A percentile compares a stretch with the other conserved stretches of the same genome.
Evolutionary conservation across 192 early-diverging fungal species (phyloP).

Genomic region (Allomyces macrogynus): DNA sequence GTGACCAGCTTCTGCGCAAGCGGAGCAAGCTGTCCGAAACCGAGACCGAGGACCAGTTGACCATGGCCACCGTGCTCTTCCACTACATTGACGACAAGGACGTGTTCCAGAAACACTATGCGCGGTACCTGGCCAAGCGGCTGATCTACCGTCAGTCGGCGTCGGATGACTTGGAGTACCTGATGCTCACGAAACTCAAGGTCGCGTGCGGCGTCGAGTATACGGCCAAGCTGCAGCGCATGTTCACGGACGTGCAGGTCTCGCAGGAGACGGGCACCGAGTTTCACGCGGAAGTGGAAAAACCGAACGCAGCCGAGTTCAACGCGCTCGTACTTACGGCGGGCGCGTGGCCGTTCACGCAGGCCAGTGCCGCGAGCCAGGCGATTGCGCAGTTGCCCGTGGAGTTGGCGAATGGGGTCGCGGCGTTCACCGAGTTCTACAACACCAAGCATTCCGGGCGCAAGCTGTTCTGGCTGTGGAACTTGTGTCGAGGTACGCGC

Average conservation of each 20-base stretch:
- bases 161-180: constrained; percentile 59
- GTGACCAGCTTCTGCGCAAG: constrained; percentile 52
- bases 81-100: constrained; percentile 82
- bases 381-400: neutral
- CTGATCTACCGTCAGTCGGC: constrained; percentile 47
- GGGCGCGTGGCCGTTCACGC: constrained; percentile 60
- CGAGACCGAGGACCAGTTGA: constrained; percentile 47
- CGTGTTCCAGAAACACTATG: constrained; percentile 80
- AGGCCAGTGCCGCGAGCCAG: neutral
- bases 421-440: constrained; percentile 53
- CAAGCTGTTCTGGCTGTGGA: constrained; percentile 60
- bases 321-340: constrained; percentile 52
- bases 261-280: constrained; percentile 41
- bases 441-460: constrained; percentile 47
- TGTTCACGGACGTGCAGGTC: constrained; percentile 71
- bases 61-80: constrained; percentile 45
- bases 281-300: constrained; percentile 17
- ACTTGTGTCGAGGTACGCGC: constrained; percentile 52
- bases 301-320: constrained; percentile 34
- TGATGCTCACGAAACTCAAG: constrained; percentile 63
- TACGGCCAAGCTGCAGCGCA: constrained; percentile 60
- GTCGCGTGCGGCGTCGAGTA: constrained; percentile 68
- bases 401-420: constrained; percentile 44
- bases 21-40: constrained; percentile 19
- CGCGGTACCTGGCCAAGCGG: constrained; percentile 58